A percentile compares a stretch with the other conserved stretches of the same genome.
phyloP scores from a whole-genome alignment of 106 monocot species.

The Agapanthus africanus region DNA sequence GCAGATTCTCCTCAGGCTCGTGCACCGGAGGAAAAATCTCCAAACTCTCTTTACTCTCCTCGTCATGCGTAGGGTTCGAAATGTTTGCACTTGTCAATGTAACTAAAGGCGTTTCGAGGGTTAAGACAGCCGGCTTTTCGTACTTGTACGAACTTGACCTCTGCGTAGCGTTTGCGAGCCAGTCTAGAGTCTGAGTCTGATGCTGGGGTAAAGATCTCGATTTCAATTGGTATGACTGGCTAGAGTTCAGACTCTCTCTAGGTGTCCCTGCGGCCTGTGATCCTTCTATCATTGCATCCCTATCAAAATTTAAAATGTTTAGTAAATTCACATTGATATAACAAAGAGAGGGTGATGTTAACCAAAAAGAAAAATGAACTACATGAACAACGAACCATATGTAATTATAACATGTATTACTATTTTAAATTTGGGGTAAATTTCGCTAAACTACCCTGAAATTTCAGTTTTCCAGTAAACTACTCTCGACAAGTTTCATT shows the following conservation, averaged over 20 bases:
- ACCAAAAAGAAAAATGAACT: not conserved
- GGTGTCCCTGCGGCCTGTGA: not conserved
- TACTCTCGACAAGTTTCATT: too few relatives aligned
- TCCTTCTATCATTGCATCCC: conserved; percentile 24
- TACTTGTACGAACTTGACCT: conserved; percentile 15
- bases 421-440: too few relatives aligned
- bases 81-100: not conserved
- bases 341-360: not conserved
- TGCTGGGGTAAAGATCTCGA: conserved; percentile 13
- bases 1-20: conserved; percentile 10
- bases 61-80: not conserved
- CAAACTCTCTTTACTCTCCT: conserved; percentile 3
- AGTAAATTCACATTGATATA: not conserved
- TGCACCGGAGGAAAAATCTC: conserved; percentile 4
- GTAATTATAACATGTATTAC: too few relatives aligned
- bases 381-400: not conserved
- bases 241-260: conserved; percentile 12
- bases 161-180: not conserved
- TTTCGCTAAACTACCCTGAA: too few relatives aligned
- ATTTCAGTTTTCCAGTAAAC: too few relatives aligned
- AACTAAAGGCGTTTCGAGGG: not conserved
- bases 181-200: conserved; percentile 1
- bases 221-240: conserved; percentile 19
- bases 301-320: conserved; percentile 8
- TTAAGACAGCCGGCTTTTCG: not conserved